Conservation (phyloP, 2,329 filamentous ascomycete genomes). For the Graphium sp. region DNA sequence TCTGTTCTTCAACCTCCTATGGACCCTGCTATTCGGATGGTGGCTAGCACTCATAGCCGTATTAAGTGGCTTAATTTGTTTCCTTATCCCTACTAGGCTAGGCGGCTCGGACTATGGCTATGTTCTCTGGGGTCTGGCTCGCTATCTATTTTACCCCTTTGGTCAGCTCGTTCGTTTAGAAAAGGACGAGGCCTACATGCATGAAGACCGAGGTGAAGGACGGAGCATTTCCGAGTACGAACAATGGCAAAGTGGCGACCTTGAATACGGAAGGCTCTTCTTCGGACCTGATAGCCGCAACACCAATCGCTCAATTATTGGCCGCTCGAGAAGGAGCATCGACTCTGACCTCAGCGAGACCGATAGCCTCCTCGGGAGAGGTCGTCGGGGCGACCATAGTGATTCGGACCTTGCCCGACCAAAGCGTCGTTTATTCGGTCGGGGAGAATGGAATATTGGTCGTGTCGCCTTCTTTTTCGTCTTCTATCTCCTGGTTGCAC, state of each 20-base stretch:
- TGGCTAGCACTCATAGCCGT: constrained; percentile 74
- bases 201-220: constrained; percentile 90
- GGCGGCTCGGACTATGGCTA: constrained; percentile 76
- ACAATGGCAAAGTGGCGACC: constrained; percentile 94
- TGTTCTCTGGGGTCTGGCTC: constrained; percentile 67
- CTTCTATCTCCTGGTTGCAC: constrained; percentile 87
- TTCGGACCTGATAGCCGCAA: constrained; percentile 54
- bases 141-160: constrained; percentile 90
- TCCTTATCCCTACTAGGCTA: constrained; percentile 59
- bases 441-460: constrained; percentile 89
- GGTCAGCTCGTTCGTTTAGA: constrained; percentile 89
- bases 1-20: constrained; percentile 73
- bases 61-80: constrained; percentile 60
- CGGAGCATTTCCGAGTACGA: constrained; percentile 97
- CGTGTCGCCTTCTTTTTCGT: constrained; percentile 91
- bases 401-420: constrained; percentile 18
- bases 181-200: constrained; percentile 82
- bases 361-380: constrained; percentile 65
- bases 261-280: constrained; percentile 89
- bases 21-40: constrained; percentile 90
- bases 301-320: constrained; percentile 53
- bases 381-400: constrained; percentile 16
- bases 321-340: constrained; percentile 71
- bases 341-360: constrained; percentile 75
- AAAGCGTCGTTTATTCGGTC: constrained; percentile 82